phyloP scores from a whole-genome alignment of 2,329 filamentous ascomycete species.

The Pyricularia pennisetigena region DNA sequence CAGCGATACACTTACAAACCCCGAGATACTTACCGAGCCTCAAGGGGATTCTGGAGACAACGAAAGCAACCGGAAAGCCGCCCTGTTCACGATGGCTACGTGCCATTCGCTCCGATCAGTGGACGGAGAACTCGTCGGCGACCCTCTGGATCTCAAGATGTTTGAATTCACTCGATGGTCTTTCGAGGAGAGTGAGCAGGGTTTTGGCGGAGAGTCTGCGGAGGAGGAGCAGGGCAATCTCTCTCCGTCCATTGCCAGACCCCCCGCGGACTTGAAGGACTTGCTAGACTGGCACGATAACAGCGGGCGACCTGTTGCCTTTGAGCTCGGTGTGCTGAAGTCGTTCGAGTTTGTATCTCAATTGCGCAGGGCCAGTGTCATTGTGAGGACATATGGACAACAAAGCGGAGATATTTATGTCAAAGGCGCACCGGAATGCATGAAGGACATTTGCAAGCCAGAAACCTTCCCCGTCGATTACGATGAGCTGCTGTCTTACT shows the following conservation, averaged over 20 bases:
- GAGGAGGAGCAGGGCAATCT: conserved; percentile 39
- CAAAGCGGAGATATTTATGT: conserved; percentile 82
- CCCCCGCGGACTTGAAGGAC: conserved; percentile 41
- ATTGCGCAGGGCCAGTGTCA: conserved; percentile 81
- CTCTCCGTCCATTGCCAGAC: conserved; percentile 80
- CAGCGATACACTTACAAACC: conserved; percentile 63
- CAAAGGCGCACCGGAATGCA: conserved; percentile 93
- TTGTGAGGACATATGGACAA: conserved; percentile 81
- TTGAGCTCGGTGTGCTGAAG: conserved; percentile 85
- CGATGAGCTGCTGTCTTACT: conserved; percentile 78
- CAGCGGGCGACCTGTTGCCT: conserved; percentile 30
- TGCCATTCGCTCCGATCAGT: conserved; percentile 86
- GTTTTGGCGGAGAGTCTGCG: conserved; percentile 46
- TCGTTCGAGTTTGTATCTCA: conserved; percentile 94
- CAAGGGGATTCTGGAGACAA: conserved; percentile 16
- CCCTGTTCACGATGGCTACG: conserved; percentile 91
- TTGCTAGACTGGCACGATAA: conserved; percentile 12
- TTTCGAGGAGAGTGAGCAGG: conserved; percentile 78
- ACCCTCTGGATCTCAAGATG: conserved; percentile 96
- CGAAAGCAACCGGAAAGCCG: conserved; percentile 39
- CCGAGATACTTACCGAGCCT: conserved; percentile 21
- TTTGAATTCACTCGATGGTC: conserved; percentile 93
- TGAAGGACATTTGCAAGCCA: conserved; percentile 82
- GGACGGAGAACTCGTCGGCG: conserved; percentile 81
- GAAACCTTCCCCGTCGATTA: conserved; percentile 83